These are phyloP conservation scores for Heimioporus retisporus DNA, from an alignment of 1,284 basidiomycete species.

Conservation along the genomic window DNA sequence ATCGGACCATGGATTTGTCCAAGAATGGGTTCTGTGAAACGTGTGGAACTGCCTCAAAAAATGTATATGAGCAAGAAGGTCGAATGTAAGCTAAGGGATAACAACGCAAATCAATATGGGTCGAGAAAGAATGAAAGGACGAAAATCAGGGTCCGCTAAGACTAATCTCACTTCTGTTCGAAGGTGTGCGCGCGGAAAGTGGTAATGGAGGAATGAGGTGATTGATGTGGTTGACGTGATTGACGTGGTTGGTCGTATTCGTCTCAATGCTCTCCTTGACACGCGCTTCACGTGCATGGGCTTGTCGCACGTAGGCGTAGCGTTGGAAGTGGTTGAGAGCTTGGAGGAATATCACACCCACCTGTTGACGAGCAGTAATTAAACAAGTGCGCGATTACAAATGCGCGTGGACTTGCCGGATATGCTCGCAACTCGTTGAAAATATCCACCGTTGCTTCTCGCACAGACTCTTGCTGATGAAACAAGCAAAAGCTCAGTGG, in stretches of 20 bases:
- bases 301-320: slow-evolving; percentile 84
- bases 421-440: slow-evolving; percentile 83
- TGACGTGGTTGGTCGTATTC: slow-evolving; percentile 28
- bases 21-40: too few relatives aligned
- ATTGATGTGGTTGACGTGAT: slow-evolving; percentile 21
- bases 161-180: slow-evolving; percentile 61
- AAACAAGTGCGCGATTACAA: not conserved
- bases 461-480: slow-evolving; percentile 82
- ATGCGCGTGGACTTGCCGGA: slow-evolving; percentile 63
- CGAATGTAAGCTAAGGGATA: slow-evolving; percentile 37
- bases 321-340: slow-evolving; percentile 94
- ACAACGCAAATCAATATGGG: slow-evolving; percentile 5
- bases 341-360: slow-evolving; percentile 88
- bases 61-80: slow-evolving; percentile 40
- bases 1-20: too few relatives aligned
- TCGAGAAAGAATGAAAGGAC: not conserved
- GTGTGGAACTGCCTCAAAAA: too few relatives aligned
- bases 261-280: slow-evolving; percentile 45
- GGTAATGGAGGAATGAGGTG: slow-evolving; percentile 47
- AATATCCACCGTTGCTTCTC: slow-evolving; percentile 85
- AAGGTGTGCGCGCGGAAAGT: slow-evolving; percentile 52
- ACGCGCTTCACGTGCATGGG: slow-evolving; percentile 66
- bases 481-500: slow-evolving; percentile 92
- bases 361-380: slow-evolving; percentile 55
- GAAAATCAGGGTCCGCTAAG: slow-evolving; percentile 46